phyloP scores from a whole-genome alignment of 176 grass and related monocot genomes.

The Eremochloa ophiuroides region DNA sequence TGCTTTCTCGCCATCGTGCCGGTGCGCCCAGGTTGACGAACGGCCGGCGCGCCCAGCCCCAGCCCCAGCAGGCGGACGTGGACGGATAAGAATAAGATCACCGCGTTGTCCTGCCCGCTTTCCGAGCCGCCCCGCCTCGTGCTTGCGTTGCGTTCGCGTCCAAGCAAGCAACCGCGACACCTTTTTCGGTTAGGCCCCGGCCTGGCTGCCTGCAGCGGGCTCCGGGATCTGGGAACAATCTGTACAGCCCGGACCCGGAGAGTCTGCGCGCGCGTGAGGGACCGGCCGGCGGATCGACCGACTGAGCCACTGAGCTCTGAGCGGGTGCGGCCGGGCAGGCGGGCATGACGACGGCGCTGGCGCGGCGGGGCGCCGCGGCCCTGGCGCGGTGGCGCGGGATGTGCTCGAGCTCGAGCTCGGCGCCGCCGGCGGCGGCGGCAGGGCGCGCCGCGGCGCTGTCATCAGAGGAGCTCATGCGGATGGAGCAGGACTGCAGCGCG shows the following conservation, averaged over 20 bases:
- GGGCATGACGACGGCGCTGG: slow-evolving; percentile 18
- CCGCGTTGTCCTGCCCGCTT: background rate
- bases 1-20: background rate
- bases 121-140: background rate
- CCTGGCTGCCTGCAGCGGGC: background rate
- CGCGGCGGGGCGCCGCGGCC: slow-evolving; percentile 20
- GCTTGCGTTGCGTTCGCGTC: background rate
- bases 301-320: background rate
- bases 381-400: slow-evolving; percentile 39
- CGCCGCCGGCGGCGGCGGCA: background rate
- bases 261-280: background rate
- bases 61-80: background rate
- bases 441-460: slow-evolving; percentile 32
- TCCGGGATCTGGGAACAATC: background rate
- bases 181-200: background rate
- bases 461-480: slow-evolving; percentile 83
- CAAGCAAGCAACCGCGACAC: background rate
- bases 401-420: slow-evolving; percentile 36
- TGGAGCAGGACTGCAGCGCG: slow-evolving; percentile 73
- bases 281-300: background rate
- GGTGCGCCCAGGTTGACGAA: no score
- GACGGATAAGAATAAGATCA: background rate
- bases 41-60: background rate
- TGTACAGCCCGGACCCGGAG: background rate
- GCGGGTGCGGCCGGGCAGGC: background rate